Base-by-base conservation (phyloP, 2,329 filamentous ascomycete genomes). In the Stachybotrys echinatus region DNA sequence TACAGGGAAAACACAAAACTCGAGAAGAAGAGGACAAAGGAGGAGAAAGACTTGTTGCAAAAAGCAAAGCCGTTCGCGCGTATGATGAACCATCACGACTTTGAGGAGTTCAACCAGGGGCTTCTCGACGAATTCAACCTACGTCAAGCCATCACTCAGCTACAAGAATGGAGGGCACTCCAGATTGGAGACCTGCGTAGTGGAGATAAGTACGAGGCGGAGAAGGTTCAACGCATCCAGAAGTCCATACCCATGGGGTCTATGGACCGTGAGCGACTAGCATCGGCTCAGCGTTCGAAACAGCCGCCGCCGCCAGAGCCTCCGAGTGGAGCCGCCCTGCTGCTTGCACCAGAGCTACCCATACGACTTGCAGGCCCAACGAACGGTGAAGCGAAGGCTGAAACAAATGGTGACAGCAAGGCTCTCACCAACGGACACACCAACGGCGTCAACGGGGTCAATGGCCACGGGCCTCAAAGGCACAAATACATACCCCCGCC, bases 1-100 rank as follows among this genome's bases (percentile, higher is more conserved):
- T 99, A 99, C 63, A 80, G 91, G 54, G 95, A 96, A 67, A 96
- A 96, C 65, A 87, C 82, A 22, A 88, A 90, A 47, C 68, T 86
- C 5, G 94, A 99, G 63, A 99, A 97, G 80, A 96, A 92, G 71
- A 83, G 92, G 31, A 95, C 90, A 1, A 97, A 97, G 64, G 94
- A 99, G 65, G 94, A 99, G 67, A 83, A 87, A 48, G 94, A 97
- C 48, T 71, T 97, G 14, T 70, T 96, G 17, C 92, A 92, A 70
- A 96, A 95, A 65, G 88, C 91, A 5, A 99, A 99, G 61, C 94
- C 94, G 0, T 96, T 96, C 61, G 92, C 91, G 3, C 83, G 92
- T 40, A 95, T 97, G 82, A 96, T 97, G 92, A 95, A 92, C 61
- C 87, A 87, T 59, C 79, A 86, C 44, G 94, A 99, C 66, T 97